These are phyloP conservation scores for Pichia sp. DNA, from an alignment of 1,139 yeast species.

Conservation along the genomic window DNA sequence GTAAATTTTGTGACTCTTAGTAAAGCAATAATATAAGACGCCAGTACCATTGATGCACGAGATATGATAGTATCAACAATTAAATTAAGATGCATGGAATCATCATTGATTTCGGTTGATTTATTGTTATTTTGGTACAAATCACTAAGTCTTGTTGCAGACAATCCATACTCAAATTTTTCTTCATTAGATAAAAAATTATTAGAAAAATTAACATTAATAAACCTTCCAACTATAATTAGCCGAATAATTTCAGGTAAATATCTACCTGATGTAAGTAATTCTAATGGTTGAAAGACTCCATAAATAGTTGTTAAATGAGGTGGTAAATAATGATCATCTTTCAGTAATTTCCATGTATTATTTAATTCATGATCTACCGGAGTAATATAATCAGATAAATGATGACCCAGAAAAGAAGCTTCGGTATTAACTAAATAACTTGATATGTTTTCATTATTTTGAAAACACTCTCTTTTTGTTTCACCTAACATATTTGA, in stretches of 20 bases:
- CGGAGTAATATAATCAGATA: constrained; percentile 2
- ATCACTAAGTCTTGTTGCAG: constrained; percentile 6
- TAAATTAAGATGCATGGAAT: constrained; percentile 12
- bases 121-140: not conserved
- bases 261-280: constrained; percentile 51
- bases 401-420: constrained; percentile 29
- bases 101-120: constrained; percentile 1
- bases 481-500: not conserved
- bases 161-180: constrained; percentile 6
- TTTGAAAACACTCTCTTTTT: not conserved
- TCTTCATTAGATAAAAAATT: not conserved
- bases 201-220: not conserved
- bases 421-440: constrained; percentile 29
- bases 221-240: constrained; percentile 29
- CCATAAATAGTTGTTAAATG: constrained; percentile 17
- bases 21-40: constrained; percentile 20
- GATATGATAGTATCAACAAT: constrained; percentile 20
- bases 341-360: constrained; percentile 10
- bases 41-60: constrained; percentile 26
- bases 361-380: constrained; percentile 7
- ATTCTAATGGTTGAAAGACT: constrained; percentile 50
- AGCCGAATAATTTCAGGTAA: constrained; percentile 47
- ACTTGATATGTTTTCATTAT: constrained; percentile 3
- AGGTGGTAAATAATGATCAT: constrained; percentile 7
- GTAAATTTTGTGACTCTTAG: constrained; percentile 2